A percentile compares a stretch with the other conserved stretches of the same genome.
Evolutionary conservation across 2,329 filamentous ascomycete genomes (phyloP).

Genomic region (Alternaria sp.): DNA sequence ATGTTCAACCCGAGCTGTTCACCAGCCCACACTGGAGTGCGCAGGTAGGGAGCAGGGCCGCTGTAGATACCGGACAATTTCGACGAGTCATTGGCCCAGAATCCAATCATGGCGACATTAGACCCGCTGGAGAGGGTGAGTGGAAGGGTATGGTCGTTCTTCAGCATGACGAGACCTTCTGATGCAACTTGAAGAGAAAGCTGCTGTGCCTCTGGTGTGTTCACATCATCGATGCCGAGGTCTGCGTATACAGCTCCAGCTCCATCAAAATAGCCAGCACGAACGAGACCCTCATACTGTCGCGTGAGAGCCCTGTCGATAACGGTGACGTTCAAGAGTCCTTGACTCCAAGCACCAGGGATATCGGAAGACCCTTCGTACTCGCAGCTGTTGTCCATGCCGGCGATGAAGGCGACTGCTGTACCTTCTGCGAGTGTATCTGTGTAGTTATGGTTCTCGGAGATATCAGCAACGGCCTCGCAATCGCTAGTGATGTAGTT

Average conservation of each 20-base stretch:
- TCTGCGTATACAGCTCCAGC: constrained; percentile 56
- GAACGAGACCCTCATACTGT: constrained; percentile 62
- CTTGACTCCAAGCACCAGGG: constrained; percentile 17
- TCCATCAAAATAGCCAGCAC: constrained; percentile 65
- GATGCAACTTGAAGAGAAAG: constrained; percentile 62
- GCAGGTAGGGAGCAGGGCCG: constrained; percentile 62
- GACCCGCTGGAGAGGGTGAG: constrained; percentile 46
- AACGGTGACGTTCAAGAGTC: constrained; percentile 50
- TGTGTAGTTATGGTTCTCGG: constrained; percentile 54
- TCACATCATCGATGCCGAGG: constrained; percentile 63
- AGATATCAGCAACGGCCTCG: constrained; percentile 66
- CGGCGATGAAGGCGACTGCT: constrained; percentile 57
- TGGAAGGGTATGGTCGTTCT: constrained; percentile 58
- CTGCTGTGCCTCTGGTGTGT: constrained; percentile 59
- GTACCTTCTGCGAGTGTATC: constrained; percentile 49
- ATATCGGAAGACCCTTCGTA: constrained; percentile 43
- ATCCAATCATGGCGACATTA: constrained; percentile 62
- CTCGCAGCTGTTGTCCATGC: constrained; percentile 62
- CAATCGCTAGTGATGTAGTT: constrained; percentile 72
- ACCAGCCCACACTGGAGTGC: constrained; percentile 61
- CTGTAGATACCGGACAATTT: constrained; percentile 67
- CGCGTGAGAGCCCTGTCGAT: constrained; percentile 60
- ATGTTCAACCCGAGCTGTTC: constrained; percentile 54
- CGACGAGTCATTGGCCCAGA: constrained; percentile 63
- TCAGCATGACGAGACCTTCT: constrained; percentile 57